Evolutionary conservation across 129 eudicot species (phyloP), one percentile per base, ranked within the genome.

Genomic region (Chrysanthemum makinoi): DNA sequence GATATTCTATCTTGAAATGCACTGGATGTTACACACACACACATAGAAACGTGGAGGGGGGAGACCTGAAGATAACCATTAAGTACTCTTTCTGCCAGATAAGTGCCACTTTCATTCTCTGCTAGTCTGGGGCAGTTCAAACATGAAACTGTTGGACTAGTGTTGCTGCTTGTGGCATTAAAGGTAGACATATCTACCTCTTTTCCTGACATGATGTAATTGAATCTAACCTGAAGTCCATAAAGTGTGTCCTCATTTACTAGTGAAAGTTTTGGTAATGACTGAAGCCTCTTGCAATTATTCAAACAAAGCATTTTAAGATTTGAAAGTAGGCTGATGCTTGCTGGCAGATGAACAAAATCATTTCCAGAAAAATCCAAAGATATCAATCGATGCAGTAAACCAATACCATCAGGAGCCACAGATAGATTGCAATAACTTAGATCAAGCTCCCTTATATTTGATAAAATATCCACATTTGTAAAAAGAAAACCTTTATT

Each of bases 331-430:
- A 49, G 69, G 17, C 69, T 10, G 8, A 72, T 63, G 17, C 77
- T 72, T 61, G 50, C 20, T 0, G 77, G 53, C 33, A 72, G 52
- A 18, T 33, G 62, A n/a, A 11, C 69, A 49, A 72, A 49, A 28
- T 72, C 43, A 72, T 62, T 72, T 72, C 77, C 62, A 62, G 77
- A 62, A 10, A 72, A 62, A 72, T 72, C 51, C 62, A 72, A 62
- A 35, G 24, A 26, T 18, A 26, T 49, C 13, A 72, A 62, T 28
- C 16, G 15, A 48, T 30, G 52, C 4, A 72, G 13, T 49, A 50
- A 72, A 48, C 77, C 77, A 24, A 72, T 72, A 33, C 52, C 51
- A 18, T 72, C 77, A 26, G 77, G 77, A 72, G 50, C 77, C 18
- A 61, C 19, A 15, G 12, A 11, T 26, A 72, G 62, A 72, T 62